A percentile compares a stretch with the other conserved stretches of the same genome.
phyloP scores from a whole-genome alignment of 306 rosid species.

The Amphicarpaea edgeworthii region DNA sequence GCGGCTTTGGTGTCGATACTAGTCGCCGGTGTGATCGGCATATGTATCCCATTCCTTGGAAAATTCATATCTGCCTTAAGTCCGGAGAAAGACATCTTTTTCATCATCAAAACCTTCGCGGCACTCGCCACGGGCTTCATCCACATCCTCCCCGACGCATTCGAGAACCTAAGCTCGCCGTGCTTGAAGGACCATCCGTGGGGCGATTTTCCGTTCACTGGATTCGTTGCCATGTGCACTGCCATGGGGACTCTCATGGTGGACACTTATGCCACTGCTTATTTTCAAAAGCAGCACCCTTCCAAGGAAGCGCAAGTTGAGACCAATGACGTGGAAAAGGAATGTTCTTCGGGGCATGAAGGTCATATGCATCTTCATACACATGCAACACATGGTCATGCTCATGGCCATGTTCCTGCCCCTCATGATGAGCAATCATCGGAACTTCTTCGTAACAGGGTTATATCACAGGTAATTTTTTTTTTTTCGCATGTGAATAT shows the following conservation, averaged over 20 bases:
- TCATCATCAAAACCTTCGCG: constrained; percentile 70
- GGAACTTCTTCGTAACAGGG: too few species aligned
- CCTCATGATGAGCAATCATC: neutral
- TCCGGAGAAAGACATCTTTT: constrained; percentile 67
- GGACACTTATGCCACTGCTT: too few species aligned
- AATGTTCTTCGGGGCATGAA: too few species aligned
- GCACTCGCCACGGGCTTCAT: constrained; percentile 84
- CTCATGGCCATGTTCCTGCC: neutral
- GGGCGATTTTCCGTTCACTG: too few species aligned
- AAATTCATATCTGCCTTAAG: constrained; percentile 62
- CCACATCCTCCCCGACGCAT: constrained; percentile 82
- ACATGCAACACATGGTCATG: too few species aligned
- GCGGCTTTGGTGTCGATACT: constrained; percentile 65
- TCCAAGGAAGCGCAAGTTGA: neutral
- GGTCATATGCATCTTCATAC: constrained; percentile 51
- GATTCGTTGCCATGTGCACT: too few species aligned
- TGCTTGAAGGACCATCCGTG: too few species aligned
- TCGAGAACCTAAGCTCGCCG: constrained; percentile 42
- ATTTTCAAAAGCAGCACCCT: too few species aligned
- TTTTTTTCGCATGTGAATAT: too few species aligned
- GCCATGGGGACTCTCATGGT: constrained; percentile 21
- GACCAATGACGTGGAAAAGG: too few species aligned
- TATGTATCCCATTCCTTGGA: constrained; percentile 69
- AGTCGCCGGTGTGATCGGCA: constrained; percentile 62
- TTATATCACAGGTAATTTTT: too few species aligned